phyloP scores from a whole-genome alignment of 108 stramenopile genomes.

The Nitzschia sp. region DNA sequence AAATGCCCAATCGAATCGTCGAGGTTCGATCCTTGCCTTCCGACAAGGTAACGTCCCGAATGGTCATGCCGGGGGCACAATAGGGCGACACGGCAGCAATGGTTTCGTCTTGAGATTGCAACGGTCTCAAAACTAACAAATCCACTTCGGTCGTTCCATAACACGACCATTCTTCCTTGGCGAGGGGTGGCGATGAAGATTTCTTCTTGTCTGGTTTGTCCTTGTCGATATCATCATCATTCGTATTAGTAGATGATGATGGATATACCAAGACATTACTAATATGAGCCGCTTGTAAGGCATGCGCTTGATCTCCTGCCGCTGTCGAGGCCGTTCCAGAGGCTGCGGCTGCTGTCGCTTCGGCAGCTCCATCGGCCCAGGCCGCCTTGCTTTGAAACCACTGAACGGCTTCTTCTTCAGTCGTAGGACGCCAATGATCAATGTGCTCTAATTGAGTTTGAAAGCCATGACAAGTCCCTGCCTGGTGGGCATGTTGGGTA shows the following conservation, averaged over 20 bases:
- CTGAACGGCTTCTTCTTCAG: conserved; percentile 39
- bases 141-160: conserved; percentile 58
- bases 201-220: neutral
- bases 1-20: conserved; percentile 34
- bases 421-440: conserved; percentile 32
- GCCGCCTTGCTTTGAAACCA: conserved; percentile 26
- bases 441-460: conserved; percentile 43
- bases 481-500: neutral
- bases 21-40: conserved; percentile 24
- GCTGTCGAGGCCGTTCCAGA: neutral
- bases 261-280: conserved; percentile 34
- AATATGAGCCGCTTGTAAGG: conserved; percentile 23
- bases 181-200: conserved; percentile 4
- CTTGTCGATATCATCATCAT: neutral
- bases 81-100: conserved; percentile 37
- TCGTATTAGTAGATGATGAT: neutral
- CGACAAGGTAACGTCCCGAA: conserved; percentile 29
- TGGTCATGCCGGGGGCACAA: conserved; percentile 32
- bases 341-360: neutral
- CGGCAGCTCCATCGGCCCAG: neutral
- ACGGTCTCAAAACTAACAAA: conserved; percentile 40
- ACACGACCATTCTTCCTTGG: conserved; percentile 38
- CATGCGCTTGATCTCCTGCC: conserved; percentile 21
- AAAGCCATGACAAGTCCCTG: conserved; percentile 43
- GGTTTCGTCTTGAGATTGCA: conserved; percentile 26